Evolutionary conservation across 768 basidiomycete species (phyloP).

Genomic region (Mycena belliarum): DNA sequence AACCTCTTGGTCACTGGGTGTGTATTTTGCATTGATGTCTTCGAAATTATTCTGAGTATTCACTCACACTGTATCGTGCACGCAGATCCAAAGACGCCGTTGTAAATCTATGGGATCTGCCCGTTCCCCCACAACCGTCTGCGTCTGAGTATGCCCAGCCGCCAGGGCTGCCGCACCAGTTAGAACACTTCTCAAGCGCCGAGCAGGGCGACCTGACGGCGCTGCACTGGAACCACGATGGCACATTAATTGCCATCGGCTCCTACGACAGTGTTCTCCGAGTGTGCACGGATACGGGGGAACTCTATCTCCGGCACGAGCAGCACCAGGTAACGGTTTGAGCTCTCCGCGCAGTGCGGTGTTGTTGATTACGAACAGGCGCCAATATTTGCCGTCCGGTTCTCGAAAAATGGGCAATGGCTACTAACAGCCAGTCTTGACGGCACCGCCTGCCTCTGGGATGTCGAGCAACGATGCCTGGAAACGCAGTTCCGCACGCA

Average conservation of each 20-base stretch:
- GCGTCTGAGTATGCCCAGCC: conserved; percentile 31
- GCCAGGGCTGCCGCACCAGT: conserved; percentile 39
- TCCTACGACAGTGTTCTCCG: conserved; percentile 76
- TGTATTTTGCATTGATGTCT: conserved; percentile 18
- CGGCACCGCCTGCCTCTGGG: conserved; percentile 77
- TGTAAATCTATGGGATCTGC: conserved; percentile 73
- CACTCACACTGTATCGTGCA: conserved; percentile 12
- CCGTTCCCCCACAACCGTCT: conserved; percentile 38
- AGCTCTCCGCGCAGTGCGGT: conserved; percentile 9
- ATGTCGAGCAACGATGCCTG: conserved; percentile 61
- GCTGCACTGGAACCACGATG: conserved; percentile 76
- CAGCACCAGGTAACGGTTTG: conserved; percentile 59
- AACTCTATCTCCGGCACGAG: conserved; percentile 58
- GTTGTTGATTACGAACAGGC: conserved; percentile 51
- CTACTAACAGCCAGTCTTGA: conserved; percentile 78
- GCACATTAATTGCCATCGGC: conserved; percentile 73
- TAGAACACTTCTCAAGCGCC: conserved; percentile 51
- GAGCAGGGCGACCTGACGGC: conserved; percentile 68
- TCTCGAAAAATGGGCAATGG: conserved; percentile 74
- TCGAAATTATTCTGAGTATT: neutral
- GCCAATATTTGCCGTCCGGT: conserved; percentile 77
- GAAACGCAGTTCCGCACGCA: conserved; percentile 67
- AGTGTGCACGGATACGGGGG: conserved; percentile 62
- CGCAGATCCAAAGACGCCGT: conserved; percentile 74
- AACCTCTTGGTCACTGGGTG: conserved; percentile 76